Base-by-base conservation (phyloP, 2,329 filamentous ascomycete species). In the Teratosphaeria pseudoeucalypti region DNA sequence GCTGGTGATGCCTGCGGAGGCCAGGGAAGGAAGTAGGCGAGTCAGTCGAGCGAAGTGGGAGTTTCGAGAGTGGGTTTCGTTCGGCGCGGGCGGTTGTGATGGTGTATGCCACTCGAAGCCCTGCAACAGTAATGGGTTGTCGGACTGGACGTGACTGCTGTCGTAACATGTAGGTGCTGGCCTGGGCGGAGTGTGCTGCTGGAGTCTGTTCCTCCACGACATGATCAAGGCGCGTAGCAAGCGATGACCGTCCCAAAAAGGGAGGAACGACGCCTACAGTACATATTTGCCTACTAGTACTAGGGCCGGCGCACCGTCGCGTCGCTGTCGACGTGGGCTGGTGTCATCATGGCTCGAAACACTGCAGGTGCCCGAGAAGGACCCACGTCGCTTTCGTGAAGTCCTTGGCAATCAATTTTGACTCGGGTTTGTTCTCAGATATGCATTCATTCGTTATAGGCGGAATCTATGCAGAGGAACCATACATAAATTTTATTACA, bases 31-130 rank as follows among this genome's bases (percentile, higher is more conserved):
- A 10, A 72, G 59, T 23, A 68, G 53, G 9, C 66, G 61, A 19
- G 59, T 57, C 2, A 74, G 60, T 19, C 67, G 64, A 10, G 62
- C 61, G 64, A 68, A 73, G 62, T 73, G 71, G 1, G 66, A 77
- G 73, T 57, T 80, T 72, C 63, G 85, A 81, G 52, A 80, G 43
- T 68, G 66, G 9, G 66, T 66, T 43, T 67, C 64, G 58, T 67
- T 54, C 7, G 66, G 62, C 6, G 64, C 37, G 1, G 69, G 66
- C n/a, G 68, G 66, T n/a, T 63, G 57, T 10, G 67, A 79, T 2
- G 85, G 84, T 4, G 84, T 78, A 68, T 89, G 85, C 87, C 87
- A 90, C 75, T 90, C 87, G 69, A 88, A 89, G 12, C 78, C 83
- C 71, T 89, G 85, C 65, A 89, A 80, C 74, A 89, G 82, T 57